Base-by-base conservation (phyloP, 2,329 filamentous ascomycete genomes). In the Harringtonia aguacate region DNA sequence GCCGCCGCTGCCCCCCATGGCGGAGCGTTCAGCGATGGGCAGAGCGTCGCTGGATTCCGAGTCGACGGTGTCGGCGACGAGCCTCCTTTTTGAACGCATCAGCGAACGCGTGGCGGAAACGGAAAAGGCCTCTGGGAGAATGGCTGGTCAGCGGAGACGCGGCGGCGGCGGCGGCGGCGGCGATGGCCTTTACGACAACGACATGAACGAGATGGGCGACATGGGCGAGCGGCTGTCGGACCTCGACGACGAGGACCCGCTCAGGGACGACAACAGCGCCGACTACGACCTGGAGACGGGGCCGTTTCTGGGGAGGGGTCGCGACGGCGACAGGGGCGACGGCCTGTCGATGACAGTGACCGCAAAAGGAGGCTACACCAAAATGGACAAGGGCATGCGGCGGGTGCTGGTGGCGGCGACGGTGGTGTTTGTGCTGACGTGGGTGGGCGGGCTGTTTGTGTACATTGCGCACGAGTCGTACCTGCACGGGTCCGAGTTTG, bases 61-160 rank as follows among this genome's bases (percentile, higher is more conserved):
- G 37, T 86, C 83, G n/a, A 83, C 82, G 34, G 80, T 79, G n/a
- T 92, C 86, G 29, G 90, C 86, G 12, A 88, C 83, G 4, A 90
- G 86, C 54, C 70, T 92, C 14, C 77, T 92, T 43, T 85, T 92
- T 58, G 85, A 92, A 52, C 78, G 82, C 50, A 73, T 90, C 52
- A 73, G 77, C 54, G 80, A 85, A 57, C 61, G 64, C 36, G 61
- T 67, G 24, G 55, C 39, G 17, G 39, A 20, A 21, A 22, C 17
- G 15, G 36, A 22, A 22, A 27, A n/a, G n/a, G n/a, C n/a, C n/a
- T n/a, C n/a, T n/a, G n/a, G n/a, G n/a, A n/a, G n/a, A n/a, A n/a
- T n/a, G n/a, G n/a, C n/a, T n/a, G n/a, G n/a, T n/a, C 36, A 8
- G 21, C 51, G 4, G 27, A 54, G 44, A 37, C 45, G 46, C 35